phyloP scores from a whole-genome alignment of 2,329 filamentous ascomycete genomes.

The Nothophoma quercina region DNA sequence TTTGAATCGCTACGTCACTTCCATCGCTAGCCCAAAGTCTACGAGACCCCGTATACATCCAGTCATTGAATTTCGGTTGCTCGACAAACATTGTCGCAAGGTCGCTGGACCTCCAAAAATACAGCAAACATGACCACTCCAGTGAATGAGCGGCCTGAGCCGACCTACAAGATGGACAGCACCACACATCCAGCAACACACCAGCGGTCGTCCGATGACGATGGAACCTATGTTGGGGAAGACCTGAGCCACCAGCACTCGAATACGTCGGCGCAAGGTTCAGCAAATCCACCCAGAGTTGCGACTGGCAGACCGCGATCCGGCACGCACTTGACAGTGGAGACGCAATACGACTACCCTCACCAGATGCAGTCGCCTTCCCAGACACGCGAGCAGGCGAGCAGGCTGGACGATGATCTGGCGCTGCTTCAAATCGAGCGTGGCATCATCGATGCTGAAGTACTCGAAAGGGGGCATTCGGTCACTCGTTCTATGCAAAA shows the following conservation, averaged over 20 bases:
- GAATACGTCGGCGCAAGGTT: slow-evolving; percentile 15
- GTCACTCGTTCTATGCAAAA: slow-evolving; percentile 57
- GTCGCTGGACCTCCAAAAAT: slow-evolving; percentile 14
- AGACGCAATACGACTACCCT: slow-evolving; percentile 51
- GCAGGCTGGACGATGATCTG: slow-evolving; percentile 71
- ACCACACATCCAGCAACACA: slow-evolving; percentile 22
- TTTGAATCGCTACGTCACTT: slow-evolving; percentile 9
- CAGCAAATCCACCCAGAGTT: slow-evolving; percentile 16
- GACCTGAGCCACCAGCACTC: slow-evolving; percentile 43
- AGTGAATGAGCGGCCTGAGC: slow-evolving; percentile 44
- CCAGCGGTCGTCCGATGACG: slow-evolving; percentile 50
- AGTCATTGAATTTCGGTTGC: neutral
- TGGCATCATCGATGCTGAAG: slow-evolving; percentile 59
- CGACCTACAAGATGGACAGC: slow-evolving; percentile 46
- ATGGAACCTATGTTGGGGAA: slow-evolving; percentile 49
- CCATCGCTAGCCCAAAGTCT: slow-evolving; percentile 4
- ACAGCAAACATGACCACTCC: slow-evolving; percentile 46
- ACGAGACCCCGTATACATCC: neutral
- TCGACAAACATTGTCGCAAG: neutral
- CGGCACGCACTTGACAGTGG: slow-evolving; percentile 57
- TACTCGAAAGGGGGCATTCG: slow-evolving; percentile 44
- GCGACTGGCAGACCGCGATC: slow-evolving; percentile 33
- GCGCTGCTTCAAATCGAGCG: slow-evolving; percentile 71
- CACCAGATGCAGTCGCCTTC: slow-evolving; percentile 58
- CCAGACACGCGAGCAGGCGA: slow-evolving; percentile 65